Base-by-base conservation (phyloP, 1,284 basidiomycete species). In the Butyriboletus regius region DNA sequence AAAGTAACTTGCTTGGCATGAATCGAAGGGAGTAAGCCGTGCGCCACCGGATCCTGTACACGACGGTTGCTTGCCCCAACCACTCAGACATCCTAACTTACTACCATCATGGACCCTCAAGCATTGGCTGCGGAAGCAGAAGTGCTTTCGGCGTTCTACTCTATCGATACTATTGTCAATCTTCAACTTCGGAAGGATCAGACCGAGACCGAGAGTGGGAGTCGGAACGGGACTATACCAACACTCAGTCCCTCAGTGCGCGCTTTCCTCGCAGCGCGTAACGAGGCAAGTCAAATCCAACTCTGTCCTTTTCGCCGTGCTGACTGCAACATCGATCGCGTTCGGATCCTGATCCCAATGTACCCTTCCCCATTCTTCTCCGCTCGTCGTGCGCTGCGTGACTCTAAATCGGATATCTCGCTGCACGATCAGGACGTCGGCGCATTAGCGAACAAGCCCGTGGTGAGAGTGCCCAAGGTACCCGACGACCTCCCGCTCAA, bases 401-500 rank as follows among this genome's bases (percentile, higher is more conserved):
- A 18, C 7, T 34, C 22, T n/a, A 12, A 29, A 22, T 12, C n/a
- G 22, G 22, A 24, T 7, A 10, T 10, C 9, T 10, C 10, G n/a
- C 17, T 13, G 3, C 29, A 14, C 13, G 15, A 26, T 20, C 55
- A 77, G 75, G 62, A 68, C 34, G 44, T 65, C 13, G 64, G 68
- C 7, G 62, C 64, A 1, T 40, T 79, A 5, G 56, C 75, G 14
- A 57, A 57, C 26, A 63, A 62, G 12, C 73, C 76, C 13, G 60
- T 67, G 5, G 55, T 79, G 17, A 51, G 52, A 10, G 67, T 69
- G 5, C 61, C 62, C 2, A 54, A 61, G 0, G 69, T 74, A 1
- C 72, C 75, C 48, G 73, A 76, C 54, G 66, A 68, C 7, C 60
- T 73, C 28, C 77, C 78, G 7, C 57, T 81, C 28, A 75, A 73